Evolutionary conservation across 768 basidiomycete species (phyloP).

Genomic region (Serendipita sp.): DNA sequence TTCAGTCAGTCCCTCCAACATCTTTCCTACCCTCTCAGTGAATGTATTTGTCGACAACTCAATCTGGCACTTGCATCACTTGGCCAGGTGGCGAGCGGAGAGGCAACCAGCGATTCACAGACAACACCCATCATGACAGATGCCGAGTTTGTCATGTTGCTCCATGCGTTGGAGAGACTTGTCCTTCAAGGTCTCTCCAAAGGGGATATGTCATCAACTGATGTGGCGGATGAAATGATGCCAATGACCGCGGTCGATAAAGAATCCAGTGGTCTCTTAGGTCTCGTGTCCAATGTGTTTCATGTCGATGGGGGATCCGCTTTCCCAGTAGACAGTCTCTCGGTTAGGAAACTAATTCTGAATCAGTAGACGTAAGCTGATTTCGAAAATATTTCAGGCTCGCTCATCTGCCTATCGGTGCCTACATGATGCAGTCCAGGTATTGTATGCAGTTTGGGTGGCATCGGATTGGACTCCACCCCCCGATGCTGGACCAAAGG

Average conservation of each 20-base stretch:
- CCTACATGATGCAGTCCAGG: conserved; percentile 66
- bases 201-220: conserved; percentile 20
- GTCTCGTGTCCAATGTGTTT: conserved; percentile 86
- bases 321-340: conserved; percentile 7
- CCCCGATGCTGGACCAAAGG: conserved; percentile 31
- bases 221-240: conserved; percentile 39
- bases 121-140: conserved; percentile 33
- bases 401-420: conserved; percentile 62
- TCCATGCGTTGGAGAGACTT: conserved; percentile 71
- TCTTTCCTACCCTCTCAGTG: conserved; percentile 56
- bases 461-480: conserved; percentile 30
- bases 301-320: conserved; percentile 37
- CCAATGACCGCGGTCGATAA: conserved; percentile 33
- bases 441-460: conserved; percentile 64
- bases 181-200: conserved; percentile 56
- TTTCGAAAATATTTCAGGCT: conserved; percentile 25
- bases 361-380: conserved; percentile 21
- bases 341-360: conserved; percentile 19
- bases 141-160: conserved; percentile 67
- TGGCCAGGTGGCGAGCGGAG: conserved; percentile 18
- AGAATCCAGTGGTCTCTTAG: conserved; percentile 56
- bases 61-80: conserved; percentile 32
- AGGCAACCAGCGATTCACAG: conserved; percentile 17
- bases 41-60: conserved; percentile 63
- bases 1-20: conserved; percentile 56